Conservation (phyloP, 148 eudicot genomes). For the Cornus kousa region DNA sequence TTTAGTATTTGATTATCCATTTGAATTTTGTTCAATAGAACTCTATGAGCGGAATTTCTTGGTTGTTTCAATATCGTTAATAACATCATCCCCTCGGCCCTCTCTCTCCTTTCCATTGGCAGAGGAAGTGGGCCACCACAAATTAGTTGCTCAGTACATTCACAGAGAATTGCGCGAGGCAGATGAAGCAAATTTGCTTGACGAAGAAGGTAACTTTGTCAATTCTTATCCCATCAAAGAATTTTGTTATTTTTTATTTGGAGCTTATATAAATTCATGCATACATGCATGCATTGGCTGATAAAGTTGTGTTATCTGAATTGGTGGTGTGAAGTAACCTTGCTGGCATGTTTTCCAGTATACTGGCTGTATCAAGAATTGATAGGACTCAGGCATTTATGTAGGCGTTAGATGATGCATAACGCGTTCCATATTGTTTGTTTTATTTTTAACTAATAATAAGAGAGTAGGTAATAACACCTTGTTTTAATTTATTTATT, state of each 20-base stretch:
- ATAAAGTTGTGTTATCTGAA: too few relatives aligned
- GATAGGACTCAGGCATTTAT: too few relatives aligned
- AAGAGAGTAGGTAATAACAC: too few relatives aligned
- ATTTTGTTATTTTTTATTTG: neutral
- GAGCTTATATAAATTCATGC: neutral
- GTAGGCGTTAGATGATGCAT: too few relatives aligned
- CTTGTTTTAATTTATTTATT: too few relatives aligned
- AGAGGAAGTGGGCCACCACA: slow-evolving; percentile 55
- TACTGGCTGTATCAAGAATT: too few relatives aligned
- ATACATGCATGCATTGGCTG: neutral
- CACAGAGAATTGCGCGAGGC: slow-evolving; percentile 57
- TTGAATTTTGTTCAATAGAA: neutral
- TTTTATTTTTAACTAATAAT: too few relatives aligned
- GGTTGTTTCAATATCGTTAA: neutral
- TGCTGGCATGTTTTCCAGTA: too few relatives aligned
- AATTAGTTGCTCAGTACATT: slow-evolving; percentile 49
- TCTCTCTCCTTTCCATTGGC: slow-evolving; percentile 20
- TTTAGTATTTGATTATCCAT: slow-evolving; percentile 2
- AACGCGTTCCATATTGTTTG: too few relatives aligned
- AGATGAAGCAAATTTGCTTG: slow-evolving; percentile 75
- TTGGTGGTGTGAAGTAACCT: too few relatives aligned
- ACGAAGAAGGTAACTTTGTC: slow-evolving; percentile 57
- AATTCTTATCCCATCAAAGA: neutral
- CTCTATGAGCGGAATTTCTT: neutral
- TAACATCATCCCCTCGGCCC: neutral